Percentiles rank a stretch among this genome's conserved stretches.
Conservation (phyloP, 352 stramenopile genomes). For the Achlya hypogyna region DNA sequence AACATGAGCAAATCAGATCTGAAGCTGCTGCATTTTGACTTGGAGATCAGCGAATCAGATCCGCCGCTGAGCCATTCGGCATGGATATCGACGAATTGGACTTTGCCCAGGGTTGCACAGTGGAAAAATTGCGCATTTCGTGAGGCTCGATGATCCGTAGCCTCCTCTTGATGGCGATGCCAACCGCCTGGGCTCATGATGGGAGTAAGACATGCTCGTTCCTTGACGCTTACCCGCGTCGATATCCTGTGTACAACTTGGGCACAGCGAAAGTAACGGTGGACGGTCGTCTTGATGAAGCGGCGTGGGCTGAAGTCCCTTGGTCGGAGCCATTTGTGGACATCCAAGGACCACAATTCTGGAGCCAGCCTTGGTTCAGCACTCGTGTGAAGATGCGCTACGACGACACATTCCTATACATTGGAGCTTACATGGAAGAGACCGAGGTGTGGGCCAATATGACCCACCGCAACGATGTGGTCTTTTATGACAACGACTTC, state of each 20-base stretch:
- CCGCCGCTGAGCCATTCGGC: too few relatives aligned
- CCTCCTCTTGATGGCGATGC: not conserved
- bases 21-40: too few relatives aligned
- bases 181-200: too few relatives aligned
- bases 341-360: constrained; percentile 45
- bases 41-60: too few relatives aligned
- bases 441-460: constrained; percentile 58
- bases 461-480: constrained; percentile 47
- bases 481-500: constrained; percentile 88
- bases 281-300: constrained; percentile 50
- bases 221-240: not conserved
- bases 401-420: constrained; percentile 56
- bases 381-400: constrained; percentile 70
- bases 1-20: too few relatives aligned
- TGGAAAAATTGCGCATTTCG: too few relatives aligned
- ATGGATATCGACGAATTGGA: too few relatives aligned
- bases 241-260: constrained; percentile 10
- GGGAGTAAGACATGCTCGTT: constrained; percentile 5
- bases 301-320: constrained; percentile 38
- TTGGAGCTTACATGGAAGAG: constrained; percentile 63
- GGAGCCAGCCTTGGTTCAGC: constrained; percentile 60
- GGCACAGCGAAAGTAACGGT: not conserved
- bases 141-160: too few relatives aligned
- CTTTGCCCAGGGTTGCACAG: too few relatives aligned
- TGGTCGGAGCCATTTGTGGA: constrained; percentile 59